Evolutionary conservation across 441 rosid genomes (phyloP).

Genomic region (Mallotus repandus): DNA sequence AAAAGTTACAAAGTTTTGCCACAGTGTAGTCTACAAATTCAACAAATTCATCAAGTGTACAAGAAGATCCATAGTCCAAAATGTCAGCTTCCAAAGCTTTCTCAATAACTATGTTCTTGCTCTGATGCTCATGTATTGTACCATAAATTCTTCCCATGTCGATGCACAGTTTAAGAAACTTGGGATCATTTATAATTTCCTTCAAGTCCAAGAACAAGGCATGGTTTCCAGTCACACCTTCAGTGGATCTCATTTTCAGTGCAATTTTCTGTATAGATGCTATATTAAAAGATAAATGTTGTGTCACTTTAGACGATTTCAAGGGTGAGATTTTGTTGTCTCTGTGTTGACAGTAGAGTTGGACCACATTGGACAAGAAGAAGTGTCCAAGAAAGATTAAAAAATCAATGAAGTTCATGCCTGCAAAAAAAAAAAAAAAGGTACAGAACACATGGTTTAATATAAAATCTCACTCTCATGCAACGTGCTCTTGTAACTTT

Average conservation of each 20-base stretch:
- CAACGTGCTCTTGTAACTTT: not conserved
- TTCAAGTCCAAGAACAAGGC: constrained; percentile 38
- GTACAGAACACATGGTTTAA: not conserved
- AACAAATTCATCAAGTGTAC: constrained; percentile 49
- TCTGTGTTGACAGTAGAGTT: constrained; percentile 31
- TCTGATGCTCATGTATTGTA: constrained; percentile 41
- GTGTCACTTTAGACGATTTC: constrained; percentile 33
- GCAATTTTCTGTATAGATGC: constrained; percentile 43
- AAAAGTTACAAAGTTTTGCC: constrained; percentile 25
- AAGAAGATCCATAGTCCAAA: constrained; percentile 30
- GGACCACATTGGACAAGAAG: constrained; percentile 53
- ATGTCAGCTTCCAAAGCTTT: constrained; percentile 29
- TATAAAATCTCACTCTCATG: not conserved
- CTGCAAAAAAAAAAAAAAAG: constrained; percentile 35
- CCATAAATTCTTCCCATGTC: constrained; percentile 48
- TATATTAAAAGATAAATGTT: constrained; percentile 52
- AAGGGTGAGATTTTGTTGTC: constrained; percentile 26
- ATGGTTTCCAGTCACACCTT: constrained; percentile 34
- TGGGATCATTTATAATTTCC: constrained; percentile 48
- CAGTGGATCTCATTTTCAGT: constrained; percentile 49
- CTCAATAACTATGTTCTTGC: constrained; percentile 25
- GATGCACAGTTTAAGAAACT: constrained; percentile 46
- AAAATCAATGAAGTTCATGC: constrained; percentile 86
- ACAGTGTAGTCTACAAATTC: constrained; percentile 36
- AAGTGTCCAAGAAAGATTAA: constrained; percentile 58